Conservation (phyloP, 768 basidiomycete species). For the Russula lepida region DNA sequence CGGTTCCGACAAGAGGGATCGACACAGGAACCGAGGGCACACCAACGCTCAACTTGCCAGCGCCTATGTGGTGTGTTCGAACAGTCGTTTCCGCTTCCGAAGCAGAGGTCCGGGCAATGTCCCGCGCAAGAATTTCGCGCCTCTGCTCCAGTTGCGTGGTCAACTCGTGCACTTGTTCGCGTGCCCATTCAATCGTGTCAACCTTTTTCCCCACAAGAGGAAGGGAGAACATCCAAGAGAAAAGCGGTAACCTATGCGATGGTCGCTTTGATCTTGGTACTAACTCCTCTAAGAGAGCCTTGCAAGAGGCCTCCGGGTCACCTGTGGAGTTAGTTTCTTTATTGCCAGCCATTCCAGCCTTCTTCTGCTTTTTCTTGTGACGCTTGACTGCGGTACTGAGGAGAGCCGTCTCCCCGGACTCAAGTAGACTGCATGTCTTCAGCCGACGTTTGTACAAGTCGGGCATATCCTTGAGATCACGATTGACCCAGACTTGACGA, state of each 20-base stretch:
- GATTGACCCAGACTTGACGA: slow-evolving; percentile 85
- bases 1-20: slow-evolving; percentile 14
- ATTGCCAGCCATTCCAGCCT: slow-evolving; percentile 32
- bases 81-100: slow-evolving; percentile 19
- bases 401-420: slow-evolving; percentile 74
- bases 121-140: slow-evolving; percentile 26
- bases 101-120: slow-evolving; percentile 24
- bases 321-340: slow-evolving; percentile 19
- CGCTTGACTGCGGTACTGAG: slow-evolving; percentile 69
- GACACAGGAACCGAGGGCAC: slow-evolving; percentile 10
- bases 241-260: slow-evolving; percentile 55
- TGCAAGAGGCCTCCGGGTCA: slow-evolving; percentile 27
- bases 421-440: slow-evolving; percentile 68
- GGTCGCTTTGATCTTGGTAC: slow-evolving; percentile 74
- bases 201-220: slow-evolving; percentile 79
- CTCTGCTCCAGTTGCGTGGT: slow-evolving; percentile 22
- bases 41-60: slow-evolving; percentile 23
- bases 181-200: slow-evolving; percentile 87
- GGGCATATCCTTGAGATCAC: slow-evolving; percentile 82
- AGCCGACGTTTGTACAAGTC: slow-evolving; percentile 71
- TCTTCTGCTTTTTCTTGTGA: slow-evolving; percentile 47
- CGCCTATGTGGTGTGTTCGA: slow-evolving; percentile 18
- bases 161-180: slow-evolving; percentile 56
- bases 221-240: slow-evolving; percentile 44
- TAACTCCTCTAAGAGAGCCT: slow-evolving; percentile 31